Base-by-base conservation (phyloP, 805 yeast species). In the Lachancea sp. region DNA sequence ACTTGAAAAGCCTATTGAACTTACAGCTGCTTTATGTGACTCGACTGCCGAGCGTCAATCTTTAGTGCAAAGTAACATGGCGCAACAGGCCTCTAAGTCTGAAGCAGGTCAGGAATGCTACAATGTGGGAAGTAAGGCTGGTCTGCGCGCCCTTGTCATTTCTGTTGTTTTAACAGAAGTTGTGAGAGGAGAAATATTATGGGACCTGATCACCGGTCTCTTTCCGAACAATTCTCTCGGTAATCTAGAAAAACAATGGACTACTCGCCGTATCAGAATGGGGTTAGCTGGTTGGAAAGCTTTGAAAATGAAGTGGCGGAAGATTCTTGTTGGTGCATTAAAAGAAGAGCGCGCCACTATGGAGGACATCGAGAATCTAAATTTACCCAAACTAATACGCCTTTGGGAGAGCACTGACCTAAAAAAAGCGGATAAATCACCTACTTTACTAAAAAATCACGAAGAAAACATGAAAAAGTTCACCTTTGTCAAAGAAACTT, bases 111-210 rank as follows among this genome's bases (percentile, higher is more conserved):
- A 17, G 15, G 35, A 20, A 10, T 22, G 15, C 17, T 60, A 56
- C 45, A 59, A 59, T 36, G 48, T 61, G 16, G 61, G 62, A 2
- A 60, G 68, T 26, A 67, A 69, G 38, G 52, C 67, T 4, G 82
- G 83, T 48, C 70, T 77, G 1, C 74, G 80, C 18, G 66, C 71
- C 2, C 66, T 88, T 33, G 76, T 79, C 52, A 72, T 86, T 49
- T 74, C 82, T 2, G 83, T 83, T 12, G 78, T 84, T 11, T 81
- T 86, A 16, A 75, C 82, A 3, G 80, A 82, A 49, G 75, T 89
- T 13, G 72, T 84, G 33, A 70, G 63, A 15, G 71, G 75, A 36
- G 77, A 77, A 13, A 82, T 85, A 32, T 81, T 79, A 48, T 89
- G 95, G 84, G 73, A 71, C 0, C 62, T 71, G 30, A 79, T 89